Evolutionary conservation across 2,329 filamentous ascomycete species (phyloP).

Genomic region (Botrytis pseudocinerea): DNA sequence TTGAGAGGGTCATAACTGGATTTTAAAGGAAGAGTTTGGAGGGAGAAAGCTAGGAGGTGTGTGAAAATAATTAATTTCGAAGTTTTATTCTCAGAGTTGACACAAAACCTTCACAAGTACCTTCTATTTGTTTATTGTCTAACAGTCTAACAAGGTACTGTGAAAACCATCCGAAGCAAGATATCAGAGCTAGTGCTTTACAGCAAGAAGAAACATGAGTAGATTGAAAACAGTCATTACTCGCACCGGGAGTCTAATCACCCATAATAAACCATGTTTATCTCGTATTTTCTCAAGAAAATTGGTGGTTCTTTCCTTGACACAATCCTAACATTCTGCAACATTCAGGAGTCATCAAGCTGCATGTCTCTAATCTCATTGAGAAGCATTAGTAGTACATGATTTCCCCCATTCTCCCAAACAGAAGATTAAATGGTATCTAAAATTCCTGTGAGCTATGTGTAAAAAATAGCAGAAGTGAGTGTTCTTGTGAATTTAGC

Average conservation of each 20-base stretch:
- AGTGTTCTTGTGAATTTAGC: not conserved
- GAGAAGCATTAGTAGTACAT: not conserved
- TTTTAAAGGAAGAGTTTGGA: not conserved
- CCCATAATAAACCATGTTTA: not conserved
- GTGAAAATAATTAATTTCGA: accelerated
- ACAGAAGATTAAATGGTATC: accelerated
- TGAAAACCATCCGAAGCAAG: not conserved
- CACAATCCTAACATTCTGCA: not conserved
- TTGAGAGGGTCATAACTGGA: slow-evolving; percentile 25
- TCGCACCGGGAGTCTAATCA: not conserved
- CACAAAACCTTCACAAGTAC: not conserved
- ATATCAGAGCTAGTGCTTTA: not conserved
- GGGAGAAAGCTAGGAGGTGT: not conserved
- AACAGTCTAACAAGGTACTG: not conserved
- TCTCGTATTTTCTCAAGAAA: not conserved
- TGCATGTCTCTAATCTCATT: not conserved
- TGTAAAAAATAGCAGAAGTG: not conserved
- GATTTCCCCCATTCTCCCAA: not conserved
- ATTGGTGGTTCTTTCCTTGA: not conserved
- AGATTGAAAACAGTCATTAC: too few species aligned
- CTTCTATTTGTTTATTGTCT: not conserved
- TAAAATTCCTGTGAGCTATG: not conserved
- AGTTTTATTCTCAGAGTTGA: not conserved
- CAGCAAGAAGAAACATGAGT: too few species aligned
- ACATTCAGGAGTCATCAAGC: not conserved